These are phyloP conservation scores for Huiozyma sinensis DNA, from an alignment of 805 yeast genomes.

Conservation along the genomic window DNA sequence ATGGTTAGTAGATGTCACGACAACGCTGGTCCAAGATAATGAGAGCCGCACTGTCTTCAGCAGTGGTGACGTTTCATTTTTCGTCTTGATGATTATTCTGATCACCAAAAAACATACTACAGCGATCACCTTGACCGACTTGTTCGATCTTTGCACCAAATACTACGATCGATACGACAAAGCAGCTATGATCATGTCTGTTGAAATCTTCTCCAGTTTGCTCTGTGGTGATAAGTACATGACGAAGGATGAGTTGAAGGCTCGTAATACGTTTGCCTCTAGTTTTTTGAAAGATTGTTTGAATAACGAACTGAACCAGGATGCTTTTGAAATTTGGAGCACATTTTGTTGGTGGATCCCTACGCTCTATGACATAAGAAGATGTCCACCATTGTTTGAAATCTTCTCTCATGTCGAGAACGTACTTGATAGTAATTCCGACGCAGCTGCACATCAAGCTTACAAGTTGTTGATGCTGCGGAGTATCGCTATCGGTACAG, in stretches of 20 bases:
- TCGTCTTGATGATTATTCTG: slow-evolving; percentile 42
- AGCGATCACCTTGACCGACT: slow-evolving; percentile 36
- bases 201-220: slow-evolving; percentile 63
- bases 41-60: slow-evolving; percentile 61
- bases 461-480: slow-evolving; percentile 44
- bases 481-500: slow-evolving; percentile 36
- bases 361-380: slow-evolving; percentile 52
- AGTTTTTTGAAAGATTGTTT: slow-evolving; percentile 38
- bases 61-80: slow-evolving; percentile 50
- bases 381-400: slow-evolving; percentile 46
- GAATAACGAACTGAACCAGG: slow-evolving; percentile 57
- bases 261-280: slow-evolving; percentile 39
- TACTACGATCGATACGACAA: slow-evolving; percentile 61
- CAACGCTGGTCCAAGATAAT: slow-evolving; percentile 51
- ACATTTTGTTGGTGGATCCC: slow-evolving; percentile 70
- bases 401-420: slow-evolving; percentile 36
- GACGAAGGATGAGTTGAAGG: slow-evolving; percentile 22
- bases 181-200: slow-evolving; percentile 62
- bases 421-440: slow-evolving; percentile 37
- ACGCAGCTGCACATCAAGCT: slow-evolving; percentile 56
- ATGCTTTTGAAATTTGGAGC: slow-evolving; percentile 64
- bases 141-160: slow-evolving; percentile 39
- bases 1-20: slow-evolving; percentile 46
- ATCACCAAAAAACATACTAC: slow-evolving; percentile 33
- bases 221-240: slow-evolving; percentile 40